phyloP scores from a whole-genome alignment of 1,284 basidiomycete genomes.

The Hemileia vastatrix region DNA sequence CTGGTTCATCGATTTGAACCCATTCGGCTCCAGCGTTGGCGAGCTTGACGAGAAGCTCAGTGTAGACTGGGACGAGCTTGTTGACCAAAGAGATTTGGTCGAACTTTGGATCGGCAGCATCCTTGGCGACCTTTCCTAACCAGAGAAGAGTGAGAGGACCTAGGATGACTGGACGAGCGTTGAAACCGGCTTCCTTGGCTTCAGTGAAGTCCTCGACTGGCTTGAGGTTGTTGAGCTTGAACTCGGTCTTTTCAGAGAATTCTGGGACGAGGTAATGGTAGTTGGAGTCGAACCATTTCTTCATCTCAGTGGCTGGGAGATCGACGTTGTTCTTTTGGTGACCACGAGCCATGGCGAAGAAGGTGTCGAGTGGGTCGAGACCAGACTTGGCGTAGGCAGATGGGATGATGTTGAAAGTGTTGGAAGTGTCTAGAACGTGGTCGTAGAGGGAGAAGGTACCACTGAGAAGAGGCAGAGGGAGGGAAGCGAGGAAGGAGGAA shows the following conservation, averaged over 20 bases:
- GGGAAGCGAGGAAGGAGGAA: conserved; percentile 17
- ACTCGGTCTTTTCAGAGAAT: conserved; percentile 79
- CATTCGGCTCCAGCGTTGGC: conserved; percentile 84
- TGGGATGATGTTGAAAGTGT: conserved; percentile 93
- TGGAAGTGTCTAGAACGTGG: conserved; percentile 94
- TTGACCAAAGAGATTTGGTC: conserved; percentile 80
- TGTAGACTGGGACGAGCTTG: conserved; percentile 85
- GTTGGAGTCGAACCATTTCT: conserved; percentile 99
- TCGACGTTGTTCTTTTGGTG: conserved; percentile 85
- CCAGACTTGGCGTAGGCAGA: conserved; percentile 81
- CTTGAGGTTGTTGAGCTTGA: conserved; percentile 71
- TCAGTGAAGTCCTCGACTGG: conserved; percentile 87
- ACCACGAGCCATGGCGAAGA: conserved; percentile 97
- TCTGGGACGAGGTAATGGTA: conserved; percentile 99
- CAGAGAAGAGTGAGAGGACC: conserved; percentile 92
- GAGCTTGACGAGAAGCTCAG: conserved; percentile 77
- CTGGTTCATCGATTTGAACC: conserved; percentile 95
- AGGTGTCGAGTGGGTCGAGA: conserved; percentile 83
- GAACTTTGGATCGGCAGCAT: conserved; percentile 66
- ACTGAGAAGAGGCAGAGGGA: conserved; percentile 49
- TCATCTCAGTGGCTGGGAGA: conserved; percentile 97
- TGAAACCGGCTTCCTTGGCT: conserved; percentile 79
- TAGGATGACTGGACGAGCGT: conserved; percentile 87
- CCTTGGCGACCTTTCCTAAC: conserved; percentile 83
- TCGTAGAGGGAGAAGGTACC: conserved; percentile 99